These are phyloP conservation scores for Sporothrix curviconia DNA, from an alignment of 2,329 filamentous ascomycete species.

Conservation along the genomic window DNA sequence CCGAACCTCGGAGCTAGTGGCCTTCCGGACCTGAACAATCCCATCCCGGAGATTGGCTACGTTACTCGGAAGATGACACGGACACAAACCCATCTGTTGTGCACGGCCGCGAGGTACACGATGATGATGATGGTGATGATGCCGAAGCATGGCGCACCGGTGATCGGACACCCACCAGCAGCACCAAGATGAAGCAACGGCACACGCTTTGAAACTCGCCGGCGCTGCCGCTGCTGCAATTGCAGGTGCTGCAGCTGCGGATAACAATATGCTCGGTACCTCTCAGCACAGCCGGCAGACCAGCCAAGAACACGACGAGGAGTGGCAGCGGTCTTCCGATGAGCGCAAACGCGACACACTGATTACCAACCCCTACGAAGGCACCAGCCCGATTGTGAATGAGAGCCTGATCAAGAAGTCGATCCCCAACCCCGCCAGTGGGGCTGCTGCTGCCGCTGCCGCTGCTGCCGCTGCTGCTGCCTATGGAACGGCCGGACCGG, in stretches of 20 bases:
- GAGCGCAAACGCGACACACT: constrained; percentile 61
- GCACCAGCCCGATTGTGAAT: constrained; percentile 53
- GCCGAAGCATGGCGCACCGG: constrained; percentile 25
- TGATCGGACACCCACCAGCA: constrained; percentile 29
- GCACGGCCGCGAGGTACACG: constrained; percentile 58
- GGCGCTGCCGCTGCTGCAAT: constrained; percentile 41
- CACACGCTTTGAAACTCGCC: constrained; percentile 46
- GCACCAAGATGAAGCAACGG: constrained; percentile 25
- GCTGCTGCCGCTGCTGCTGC: constrained; percentile 21
- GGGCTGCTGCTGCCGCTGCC: constrained; percentile 21
- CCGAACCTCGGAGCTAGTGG: constrained; percentile 61
- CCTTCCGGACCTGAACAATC: constrained; percentile 61
- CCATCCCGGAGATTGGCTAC: constrained; percentile 72
- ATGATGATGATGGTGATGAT: constrained; percentile 20
- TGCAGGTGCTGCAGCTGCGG: constrained; percentile 45
- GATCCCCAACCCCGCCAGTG: constrained; percentile 21
- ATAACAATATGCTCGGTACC: neutral
- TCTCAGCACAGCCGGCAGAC: constrained; percentile 47
- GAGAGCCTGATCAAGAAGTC: constrained; percentile 37
- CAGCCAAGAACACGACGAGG: constrained; percentile 56
- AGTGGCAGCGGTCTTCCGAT: constrained; percentile 56
- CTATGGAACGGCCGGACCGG: constrained; percentile 14
- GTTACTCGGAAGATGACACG: constrained; percentile 54
- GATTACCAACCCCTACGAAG: constrained; percentile 61
- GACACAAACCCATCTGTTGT: constrained; percentile 82